Evolutionary conservation across 257 asterid species (phyloP), one percentile per base, ranked within the genome.

Genomic region (Capsicum rhomboideum): DNA sequence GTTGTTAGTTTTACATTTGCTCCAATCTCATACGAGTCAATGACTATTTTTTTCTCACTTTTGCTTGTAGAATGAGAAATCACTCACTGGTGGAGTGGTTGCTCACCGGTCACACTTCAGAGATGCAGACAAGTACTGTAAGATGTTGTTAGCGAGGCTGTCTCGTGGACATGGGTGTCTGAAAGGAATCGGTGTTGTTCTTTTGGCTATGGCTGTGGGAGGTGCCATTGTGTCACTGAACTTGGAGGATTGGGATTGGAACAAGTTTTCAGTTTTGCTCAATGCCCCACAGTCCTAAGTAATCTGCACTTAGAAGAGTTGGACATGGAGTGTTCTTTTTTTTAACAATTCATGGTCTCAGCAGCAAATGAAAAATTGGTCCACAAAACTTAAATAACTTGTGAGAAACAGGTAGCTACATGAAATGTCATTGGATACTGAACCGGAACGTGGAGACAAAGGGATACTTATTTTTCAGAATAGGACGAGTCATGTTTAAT

Each of bases 121-220:
- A 89, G 96, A 96, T 40, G 94, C 98, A 1, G 96, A 93, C 69
- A 93, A 89, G 74, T 90, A 91, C 88, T 88, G 95, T 81, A 94
- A 86, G 88, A 64, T 83, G 56, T 17, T 96, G 50, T 58, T 50
- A 82, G 91, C 91, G 63, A 92, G 82, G 90, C 66, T 93, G 50
- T 90, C 94, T 6, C 86, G 89, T 21, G 92, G 95, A 6, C 84
- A 61, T 82, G 91, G 92, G 16, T 93, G 94, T 81, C 56, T 91
- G 83, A 92, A 90, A 91, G 82, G 88, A 10, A 40, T 89, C 79
- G 87, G 83, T 12, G 61, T 93, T 26, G 37, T 89, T 13, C 8
- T 82, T 20, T 87, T 85, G 21, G 84, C 85, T 46, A 31, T 93
- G 58, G 97, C 91, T 44, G 90, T 90, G 74, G 96, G 94, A 71